Percentiles rank a stretch among this genome's conserved stretches.
phyloP scores from a whole-genome alignment of 257 asterid genomes.

The Fraxinus americana region DNA sequence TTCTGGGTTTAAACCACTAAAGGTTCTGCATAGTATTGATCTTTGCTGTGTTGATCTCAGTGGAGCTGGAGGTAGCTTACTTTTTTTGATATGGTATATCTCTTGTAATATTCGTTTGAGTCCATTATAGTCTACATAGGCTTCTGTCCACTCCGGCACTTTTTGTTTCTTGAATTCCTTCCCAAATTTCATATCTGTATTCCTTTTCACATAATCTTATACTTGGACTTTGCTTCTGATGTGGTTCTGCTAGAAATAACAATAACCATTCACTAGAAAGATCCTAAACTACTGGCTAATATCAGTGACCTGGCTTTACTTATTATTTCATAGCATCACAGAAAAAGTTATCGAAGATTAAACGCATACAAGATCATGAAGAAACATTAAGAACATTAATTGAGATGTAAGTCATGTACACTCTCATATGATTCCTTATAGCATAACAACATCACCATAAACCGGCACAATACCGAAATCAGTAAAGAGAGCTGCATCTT shows the following conservation, averaged over 20 bases:
- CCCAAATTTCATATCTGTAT: slow-evolving; percentile 72
- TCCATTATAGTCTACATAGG: slow-evolving; percentile 77
- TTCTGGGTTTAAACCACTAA: slow-evolving; percentile 42
- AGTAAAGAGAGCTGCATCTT: slow-evolving; percentile 5
- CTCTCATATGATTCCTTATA: neutral
- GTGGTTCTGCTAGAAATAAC: slow-evolving; percentile 8
- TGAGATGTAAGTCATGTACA: neutral
- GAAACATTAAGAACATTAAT: neutral
- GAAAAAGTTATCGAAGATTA: neutral
- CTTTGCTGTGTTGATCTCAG: slow-evolving; percentile 37
- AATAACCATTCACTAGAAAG: neutral
- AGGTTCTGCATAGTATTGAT: slow-evolving; percentile 30
- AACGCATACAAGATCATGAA: neutral
- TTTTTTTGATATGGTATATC: slow-evolving; percentile 37
- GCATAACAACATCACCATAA: neutral
- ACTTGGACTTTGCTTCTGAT: slow-evolving; percentile 2
- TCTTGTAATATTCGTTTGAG: slow-evolving; percentile 63
- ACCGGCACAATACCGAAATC: neutral
- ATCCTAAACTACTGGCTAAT: neutral
- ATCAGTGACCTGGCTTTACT: neutral
- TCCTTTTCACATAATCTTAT: neutral
- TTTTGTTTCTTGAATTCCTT: slow-evolving; percentile 62
- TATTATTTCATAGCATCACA: neutral
- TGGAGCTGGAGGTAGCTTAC: slow-evolving; percentile 38
- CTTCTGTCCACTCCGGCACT: slow-evolving; percentile 91